These are phyloP conservation scores for Monilinia fructicola DNA, from an alignment of 2,329 filamentous ascomycete species.

Conservation along the genomic window DNA sequence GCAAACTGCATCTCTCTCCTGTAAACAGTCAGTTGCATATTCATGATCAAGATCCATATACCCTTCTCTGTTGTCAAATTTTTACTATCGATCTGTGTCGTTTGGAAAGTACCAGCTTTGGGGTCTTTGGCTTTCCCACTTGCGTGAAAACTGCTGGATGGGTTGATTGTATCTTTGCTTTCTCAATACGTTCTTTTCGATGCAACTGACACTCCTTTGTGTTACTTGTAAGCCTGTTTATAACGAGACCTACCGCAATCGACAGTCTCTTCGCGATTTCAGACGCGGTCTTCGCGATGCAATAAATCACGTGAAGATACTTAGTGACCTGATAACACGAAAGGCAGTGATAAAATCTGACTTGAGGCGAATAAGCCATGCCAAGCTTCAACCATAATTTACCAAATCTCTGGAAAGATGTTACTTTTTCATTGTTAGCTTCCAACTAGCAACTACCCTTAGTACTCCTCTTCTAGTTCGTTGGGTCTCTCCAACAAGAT, in stretches of 20 bases:
- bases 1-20: not conserved
- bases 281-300: not conserved
- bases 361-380: not conserved
- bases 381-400: not conserved
- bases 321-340: not conserved
- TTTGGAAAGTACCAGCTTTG: not conserved
- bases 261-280: too few relatives aligned
- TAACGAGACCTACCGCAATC: not conserved
- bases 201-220: too few relatives aligned
- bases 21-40: conserved; percentile 6
- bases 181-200: not conserved
- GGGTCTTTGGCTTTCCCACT: not conserved
- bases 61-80: not conserved
- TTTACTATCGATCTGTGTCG: not conserved
- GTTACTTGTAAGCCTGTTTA: not conserved
- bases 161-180: not conserved
- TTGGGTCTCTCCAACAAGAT: not conserved
- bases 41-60: not conserved
- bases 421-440: not conserved
- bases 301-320: too few relatives aligned
- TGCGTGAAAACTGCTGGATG: not conserved
- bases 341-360: not conserved
- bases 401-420: not conserved
- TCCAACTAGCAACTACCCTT: not conserved
- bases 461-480: not conserved